Evolutionary conservation across 768 basidiomycete species (phyloP).

Genomic region (Leucocoprinus sp.): DNA sequence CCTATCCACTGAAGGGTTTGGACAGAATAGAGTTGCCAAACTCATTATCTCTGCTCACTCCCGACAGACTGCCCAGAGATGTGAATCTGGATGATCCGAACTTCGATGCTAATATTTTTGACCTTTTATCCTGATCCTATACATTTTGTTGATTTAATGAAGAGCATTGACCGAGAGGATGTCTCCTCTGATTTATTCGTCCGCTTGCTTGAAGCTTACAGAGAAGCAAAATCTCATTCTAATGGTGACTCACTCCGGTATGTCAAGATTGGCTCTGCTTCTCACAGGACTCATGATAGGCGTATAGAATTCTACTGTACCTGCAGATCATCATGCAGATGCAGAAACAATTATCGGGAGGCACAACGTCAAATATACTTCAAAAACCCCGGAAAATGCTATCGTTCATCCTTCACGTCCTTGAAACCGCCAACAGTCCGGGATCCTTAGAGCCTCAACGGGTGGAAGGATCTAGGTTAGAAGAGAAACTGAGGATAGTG

Average conservation of each 20-base stretch:
- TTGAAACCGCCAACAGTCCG: conserved; percentile 35
- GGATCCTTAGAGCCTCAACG: conserved; percentile 21
- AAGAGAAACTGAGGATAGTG: conserved; percentile 17
- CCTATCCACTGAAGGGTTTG: neutral
- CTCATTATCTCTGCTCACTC: conserved; percentile 39
- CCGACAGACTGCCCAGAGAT: conserved; percentile 23
- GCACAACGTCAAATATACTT: conserved; percentile 48
- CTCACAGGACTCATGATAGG: neutral
- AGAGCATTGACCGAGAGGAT: conserved; percentile 57
- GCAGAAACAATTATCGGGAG: conserved; percentile 57
- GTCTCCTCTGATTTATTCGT: conserved; percentile 71
- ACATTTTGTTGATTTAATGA: conserved; percentile 60
- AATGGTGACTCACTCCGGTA: conserved; percentile 49
- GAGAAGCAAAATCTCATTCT: conserved; percentile 27
- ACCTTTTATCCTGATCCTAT: conserved; percentile 70
- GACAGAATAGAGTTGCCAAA: conserved; percentile 19
- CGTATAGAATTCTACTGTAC: conserved; percentile 55
- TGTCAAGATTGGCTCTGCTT: conserved; percentile 8
- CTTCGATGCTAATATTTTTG: conserved; percentile 48
- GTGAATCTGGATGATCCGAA: conserved; percentile 34
- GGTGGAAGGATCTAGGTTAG: neutral
- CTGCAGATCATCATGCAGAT: conserved; percentile 80
- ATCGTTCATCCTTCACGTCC: conserved; percentile 73
- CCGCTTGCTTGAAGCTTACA: conserved; percentile 63
- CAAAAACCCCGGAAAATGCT: conserved; percentile 65